phyloP scores from a whole-genome alignment of 495 filamentous ascomycete species.

The Neurospora sp. region DNA sequence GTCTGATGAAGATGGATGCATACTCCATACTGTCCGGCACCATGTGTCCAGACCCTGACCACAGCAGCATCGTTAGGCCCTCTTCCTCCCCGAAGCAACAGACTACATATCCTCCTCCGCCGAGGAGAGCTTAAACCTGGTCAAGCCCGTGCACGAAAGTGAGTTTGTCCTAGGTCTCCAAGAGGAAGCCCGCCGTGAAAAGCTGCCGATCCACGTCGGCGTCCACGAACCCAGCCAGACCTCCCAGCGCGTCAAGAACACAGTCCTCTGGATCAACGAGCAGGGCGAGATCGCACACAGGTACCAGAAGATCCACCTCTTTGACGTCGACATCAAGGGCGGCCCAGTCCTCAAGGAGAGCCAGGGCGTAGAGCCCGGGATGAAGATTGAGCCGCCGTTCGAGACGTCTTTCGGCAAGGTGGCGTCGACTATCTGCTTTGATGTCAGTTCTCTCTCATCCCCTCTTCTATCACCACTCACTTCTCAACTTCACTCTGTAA shows the following conservation, averaged over 20 bases:
- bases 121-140: conserved; percentile 57
- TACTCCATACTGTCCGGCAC: neutral
- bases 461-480: too few relatives aligned
- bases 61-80: conserved; percentile 37
- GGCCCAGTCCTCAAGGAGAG: conserved; percentile 23
- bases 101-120: conserved; percentile 72
- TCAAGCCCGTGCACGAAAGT: conserved; percentile 37
- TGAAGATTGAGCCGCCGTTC: conserved; percentile 48
- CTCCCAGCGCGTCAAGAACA: conserved; percentile 32
- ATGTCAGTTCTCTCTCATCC: conserved; percentile 50
- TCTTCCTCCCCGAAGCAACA: conserved; percentile 87
- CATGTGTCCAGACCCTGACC: neutral
- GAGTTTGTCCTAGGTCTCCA: conserved; percentile 67
- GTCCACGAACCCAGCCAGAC: conserved; percentile 45
- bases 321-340: conserved; percentile 28
- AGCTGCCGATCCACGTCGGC: conserved; percentile 74
- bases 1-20: neutral
- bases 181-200: conserved; percentile 47
- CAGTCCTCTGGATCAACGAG: conserved; percentile 35
- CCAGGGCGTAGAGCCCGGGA: conserved; percentile 19
- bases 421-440: conserved; percentile 79
- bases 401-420: conserved; percentile 62
- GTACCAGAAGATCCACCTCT: conserved; percentile 51
- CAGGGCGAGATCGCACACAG: conserved; percentile 25
- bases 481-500: too few relatives aligned